A percentile compares a stretch with the other conserved stretches of the same genome.
These are phyloP conservation scores for Spirogloea muscicola DNA, from an alignment of 139 green algal species.

Conservation along the genomic window DNA sequence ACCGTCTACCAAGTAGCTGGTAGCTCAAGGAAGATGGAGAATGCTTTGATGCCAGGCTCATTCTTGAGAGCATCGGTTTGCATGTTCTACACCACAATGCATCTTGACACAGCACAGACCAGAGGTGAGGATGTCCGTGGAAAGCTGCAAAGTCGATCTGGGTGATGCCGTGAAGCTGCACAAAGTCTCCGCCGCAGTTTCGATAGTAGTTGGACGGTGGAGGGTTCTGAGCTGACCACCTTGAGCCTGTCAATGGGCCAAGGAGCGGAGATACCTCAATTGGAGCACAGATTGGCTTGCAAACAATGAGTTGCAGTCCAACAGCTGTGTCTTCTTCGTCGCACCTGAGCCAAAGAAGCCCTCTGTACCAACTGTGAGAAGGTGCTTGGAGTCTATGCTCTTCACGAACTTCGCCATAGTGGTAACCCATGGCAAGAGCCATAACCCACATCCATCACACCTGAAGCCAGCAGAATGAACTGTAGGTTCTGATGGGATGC, in stretches of 20 bases:
- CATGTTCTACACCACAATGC: too few species aligned
- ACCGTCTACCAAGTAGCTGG: too few species aligned
- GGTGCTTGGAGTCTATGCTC: slow-evolving; percentile 55
- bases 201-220: not conserved
- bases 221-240: not conserved
- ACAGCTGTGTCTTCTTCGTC: not conserved
- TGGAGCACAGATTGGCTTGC: not conserved
- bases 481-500: not conserved
- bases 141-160: slow-evolving; percentile 7
- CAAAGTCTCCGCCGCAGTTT: slow-evolving; percentile 7
- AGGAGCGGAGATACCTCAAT: too few species aligned
- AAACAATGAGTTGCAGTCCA: not conserved
- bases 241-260: too few species aligned
- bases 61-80: too few species aligned
- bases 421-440: not conserved
- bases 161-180: not conserved
- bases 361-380: slow-evolving; percentile 60
- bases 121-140: not conserved
- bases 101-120: too few species aligned
- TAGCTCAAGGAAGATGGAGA: too few species aligned
- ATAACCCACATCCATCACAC: not conserved
- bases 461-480: not conserved
- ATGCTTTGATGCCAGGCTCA: too few species aligned
- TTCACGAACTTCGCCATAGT: slow-evolving; percentile 21
- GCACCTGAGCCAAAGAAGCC: slow-evolving; percentile 56